phyloP scores from a whole-genome alignment of 2,329 filamentous ascomycete genomes.

The Alternaria sp. region DNA sequence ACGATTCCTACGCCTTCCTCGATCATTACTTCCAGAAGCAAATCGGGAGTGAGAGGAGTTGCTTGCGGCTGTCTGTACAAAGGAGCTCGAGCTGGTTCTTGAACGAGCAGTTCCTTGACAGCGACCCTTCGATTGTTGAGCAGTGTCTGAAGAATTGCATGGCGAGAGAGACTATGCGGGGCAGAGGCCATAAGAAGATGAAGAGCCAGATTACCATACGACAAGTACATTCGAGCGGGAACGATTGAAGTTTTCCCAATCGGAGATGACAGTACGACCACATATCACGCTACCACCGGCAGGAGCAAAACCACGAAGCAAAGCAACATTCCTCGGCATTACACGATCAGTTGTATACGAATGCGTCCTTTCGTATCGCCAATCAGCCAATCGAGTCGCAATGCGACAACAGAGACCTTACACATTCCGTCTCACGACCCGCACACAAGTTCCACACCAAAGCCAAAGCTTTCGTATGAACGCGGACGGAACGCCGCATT shows the following conservation, averaged over 20 bases:
- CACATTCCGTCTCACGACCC: neutral
- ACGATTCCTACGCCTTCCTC: conserved; percentile 45
- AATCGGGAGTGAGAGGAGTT: conserved; percentile 40
- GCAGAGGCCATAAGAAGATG: conserved; percentile 22
- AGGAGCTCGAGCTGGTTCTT: conserved; percentile 23
- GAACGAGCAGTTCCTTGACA: conserved; percentile 26
- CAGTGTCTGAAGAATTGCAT: conserved; percentile 43
- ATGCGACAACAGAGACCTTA: neutral
- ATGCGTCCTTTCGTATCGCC: neutral
- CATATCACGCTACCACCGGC: neutral
- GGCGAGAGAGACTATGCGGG: conserved; percentile 35
- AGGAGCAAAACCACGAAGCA: neutral
- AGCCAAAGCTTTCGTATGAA: neutral
- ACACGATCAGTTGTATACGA: neutral
- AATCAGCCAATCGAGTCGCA: neutral
- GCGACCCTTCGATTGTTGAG: conserved; percentile 34
- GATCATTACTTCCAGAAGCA: conserved; percentile 46
- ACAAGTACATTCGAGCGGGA: conserved; percentile 13
- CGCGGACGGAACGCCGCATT: neutral
- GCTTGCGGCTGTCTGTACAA: conserved; percentile 18
- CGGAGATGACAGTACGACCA: neutral
- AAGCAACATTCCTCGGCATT: neutral
- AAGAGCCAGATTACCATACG: conserved; percentile 22
- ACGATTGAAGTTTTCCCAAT: neutral
- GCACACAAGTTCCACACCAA: neutral